Conservation (phyloP, 2,329 filamentous ascomycete species). For the Pseudogymnoascus sp. region DNA sequence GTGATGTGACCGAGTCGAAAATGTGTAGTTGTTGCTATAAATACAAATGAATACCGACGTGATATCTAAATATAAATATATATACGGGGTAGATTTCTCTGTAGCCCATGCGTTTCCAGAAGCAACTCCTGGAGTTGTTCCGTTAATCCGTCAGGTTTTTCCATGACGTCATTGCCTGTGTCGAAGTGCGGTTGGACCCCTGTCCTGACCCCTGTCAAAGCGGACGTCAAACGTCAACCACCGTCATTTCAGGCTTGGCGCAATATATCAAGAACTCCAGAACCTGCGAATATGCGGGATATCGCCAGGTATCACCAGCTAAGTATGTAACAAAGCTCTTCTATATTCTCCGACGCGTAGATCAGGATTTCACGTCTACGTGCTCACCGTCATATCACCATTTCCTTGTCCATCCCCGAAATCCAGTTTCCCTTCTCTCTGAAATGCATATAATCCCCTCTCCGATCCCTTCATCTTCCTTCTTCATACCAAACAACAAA, state of each 20-base stretch:
- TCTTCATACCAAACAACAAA: conserved; percentile 4
- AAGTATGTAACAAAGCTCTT: neutral
- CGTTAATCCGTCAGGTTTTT: neutral
- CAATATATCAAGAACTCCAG: neutral
- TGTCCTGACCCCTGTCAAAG: neutral
- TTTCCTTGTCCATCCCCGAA: neutral
- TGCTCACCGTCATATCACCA: neutral
- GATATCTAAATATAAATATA: neutral
- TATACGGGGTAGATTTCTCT: neutral
- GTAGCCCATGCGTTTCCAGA: too few species aligned
- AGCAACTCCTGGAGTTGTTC: neutral
- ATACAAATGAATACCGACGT: neutral
- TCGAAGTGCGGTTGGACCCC: neutral
- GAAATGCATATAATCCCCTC: neutral
- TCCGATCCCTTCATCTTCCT: neutral
- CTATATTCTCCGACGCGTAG: neutral
- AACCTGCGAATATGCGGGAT: conserved; percentile 1
- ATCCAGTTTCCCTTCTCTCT: neutral
- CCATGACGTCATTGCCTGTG: neutral
- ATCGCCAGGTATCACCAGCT: neutral
- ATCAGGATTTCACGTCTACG: neutral
- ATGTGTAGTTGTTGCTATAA: neutral
- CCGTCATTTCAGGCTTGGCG: conserved; percentile 2
- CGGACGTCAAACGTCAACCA: neutral
- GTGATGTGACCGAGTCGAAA: neutral